phyloP scores from a whole-genome alignment of 352 stramenopile genomes.

The Pelagophyceae sp. region DNA sequence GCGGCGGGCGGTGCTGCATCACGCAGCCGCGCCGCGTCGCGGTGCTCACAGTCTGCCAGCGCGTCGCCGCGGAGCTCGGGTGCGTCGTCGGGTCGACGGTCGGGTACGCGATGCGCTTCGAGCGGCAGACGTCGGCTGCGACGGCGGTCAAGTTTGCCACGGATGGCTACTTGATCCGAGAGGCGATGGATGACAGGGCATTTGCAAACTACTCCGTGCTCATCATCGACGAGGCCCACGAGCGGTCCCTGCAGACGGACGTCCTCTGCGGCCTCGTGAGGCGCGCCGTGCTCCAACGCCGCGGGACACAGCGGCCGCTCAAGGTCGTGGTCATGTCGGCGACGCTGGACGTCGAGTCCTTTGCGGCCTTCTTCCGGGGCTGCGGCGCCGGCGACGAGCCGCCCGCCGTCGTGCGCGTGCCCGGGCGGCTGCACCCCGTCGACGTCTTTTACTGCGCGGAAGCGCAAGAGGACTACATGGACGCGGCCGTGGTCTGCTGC shows the following conservation, averaged over 20 bases:
- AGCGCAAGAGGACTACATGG: constrained; percentile 52
- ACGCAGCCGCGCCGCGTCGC: constrained; percentile 90
- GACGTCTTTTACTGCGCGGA: constrained; percentile 46
- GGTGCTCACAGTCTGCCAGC: constrained; percentile 75
- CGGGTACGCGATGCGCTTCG: constrained; percentile 44
- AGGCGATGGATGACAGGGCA: constrained; percentile 55
- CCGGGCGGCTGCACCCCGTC: constrained; percentile 47
- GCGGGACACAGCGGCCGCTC: constrained; percentile 65
- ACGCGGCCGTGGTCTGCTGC: constrained; percentile 43
- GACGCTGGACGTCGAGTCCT: constrained; percentile 85
- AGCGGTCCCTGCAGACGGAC: constrained; percentile 60
- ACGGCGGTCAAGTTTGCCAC: constrained; percentile 61
- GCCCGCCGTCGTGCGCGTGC: constrained; percentile 45
- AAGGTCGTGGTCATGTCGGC: constrained; percentile 96
- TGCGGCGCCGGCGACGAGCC: too few relatives aligned
- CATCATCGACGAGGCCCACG: constrained; percentile 65
- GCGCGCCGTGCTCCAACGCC: constrained; percentile 53
- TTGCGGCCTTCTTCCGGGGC: constrained; percentile 88
- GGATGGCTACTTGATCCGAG: constrained; percentile 42
- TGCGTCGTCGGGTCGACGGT: constrained; percentile 82
- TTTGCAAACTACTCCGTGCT: constrained; percentile 50
- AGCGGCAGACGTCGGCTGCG: neutral
- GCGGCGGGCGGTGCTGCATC: constrained; percentile 54
- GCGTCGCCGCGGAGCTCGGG: constrained; percentile 66
- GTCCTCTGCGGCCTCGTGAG: constrained; percentile 76